Evolutionary conservation across 2,329 filamentous ascomycete species (phyloP).

Genomic region (Trichoderma sp.): DNA sequence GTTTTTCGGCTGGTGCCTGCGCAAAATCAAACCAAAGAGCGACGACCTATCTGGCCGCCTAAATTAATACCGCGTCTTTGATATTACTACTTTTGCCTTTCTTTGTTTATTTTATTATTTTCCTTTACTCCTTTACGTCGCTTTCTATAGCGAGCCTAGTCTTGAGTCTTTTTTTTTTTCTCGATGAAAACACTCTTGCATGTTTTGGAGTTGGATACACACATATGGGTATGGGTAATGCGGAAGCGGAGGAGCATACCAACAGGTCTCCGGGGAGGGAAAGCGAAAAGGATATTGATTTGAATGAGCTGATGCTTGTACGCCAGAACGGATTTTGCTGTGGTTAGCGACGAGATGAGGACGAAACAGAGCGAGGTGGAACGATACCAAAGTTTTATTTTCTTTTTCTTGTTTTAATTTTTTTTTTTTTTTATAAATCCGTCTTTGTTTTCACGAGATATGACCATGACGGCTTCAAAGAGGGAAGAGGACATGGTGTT

Average conservation of each 20-base stretch:
- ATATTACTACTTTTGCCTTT: background rate
- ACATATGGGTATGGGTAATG: background rate
- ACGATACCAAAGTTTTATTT: slow-evolving; percentile 12
- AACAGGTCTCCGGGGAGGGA: background rate
- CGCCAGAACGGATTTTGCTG: background rate
- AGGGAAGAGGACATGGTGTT: slow-evolving; percentile 9
- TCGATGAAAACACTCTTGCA: slow-evolving; percentile 6
- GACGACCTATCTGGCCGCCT: background rate
- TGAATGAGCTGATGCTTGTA: background rate
- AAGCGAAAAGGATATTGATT: background rate
- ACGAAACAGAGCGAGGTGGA: background rate
- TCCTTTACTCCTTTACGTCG: slow-evolving; percentile 4
- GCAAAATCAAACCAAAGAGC: background rate
- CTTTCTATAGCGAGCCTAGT: slow-evolving; percentile 22
- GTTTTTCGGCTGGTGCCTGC: slow-evolving; percentile 26
- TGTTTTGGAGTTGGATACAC: slow-evolving; percentile 33
- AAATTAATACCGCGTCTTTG: background rate
- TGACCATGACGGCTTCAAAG: slow-evolving; percentile 21
- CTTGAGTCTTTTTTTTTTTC: slow-evolving; percentile 8
- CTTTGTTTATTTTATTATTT: background rate
- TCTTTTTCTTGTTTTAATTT: background rate
- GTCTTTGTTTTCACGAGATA: slow-evolving; percentile 4
- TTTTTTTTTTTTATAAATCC: background rate
- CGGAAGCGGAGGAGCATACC: slow-evolving; percentile 8
- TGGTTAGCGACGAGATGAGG: background rate